Conservation (phyloP, 2,329 filamentous ascomycete genomes). For the Falciphora oryzae region DNA sequence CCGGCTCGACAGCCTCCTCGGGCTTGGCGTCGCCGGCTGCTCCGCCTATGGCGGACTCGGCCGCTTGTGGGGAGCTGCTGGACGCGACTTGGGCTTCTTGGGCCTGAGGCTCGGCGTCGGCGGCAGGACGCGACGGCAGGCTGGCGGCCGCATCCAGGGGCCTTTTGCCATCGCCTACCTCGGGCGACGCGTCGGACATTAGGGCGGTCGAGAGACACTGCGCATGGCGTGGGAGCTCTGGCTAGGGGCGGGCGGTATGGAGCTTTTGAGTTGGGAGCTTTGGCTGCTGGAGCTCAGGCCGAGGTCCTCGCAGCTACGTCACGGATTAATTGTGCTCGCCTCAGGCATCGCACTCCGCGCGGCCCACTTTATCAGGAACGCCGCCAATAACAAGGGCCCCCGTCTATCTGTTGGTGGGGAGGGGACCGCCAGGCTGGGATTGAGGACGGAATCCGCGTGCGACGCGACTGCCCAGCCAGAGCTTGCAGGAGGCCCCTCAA, state of each 20-base stretch:
- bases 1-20: conserved; percentile 10
- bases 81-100: not conserved
- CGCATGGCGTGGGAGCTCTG: conserved; percentile 11
- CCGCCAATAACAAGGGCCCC: conserved; percentile 7
- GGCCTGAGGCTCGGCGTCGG: not conserved
- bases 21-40: conserved; percentile 4
- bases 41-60: not conserved
- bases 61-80: not conserved
- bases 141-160: not conserved
- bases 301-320: conserved; percentile 11
- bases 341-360: conserved; percentile 6
- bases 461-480: conserved; percentile 5
- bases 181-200: conserved; percentile 14
- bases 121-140: not conserved
- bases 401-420: conserved; percentile 4
- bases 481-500: not conserved
- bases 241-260: not conserved
- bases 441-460: not conserved
- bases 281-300: conserved; percentile 5
- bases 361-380: not conserved
- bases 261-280: conserved; percentile 5
- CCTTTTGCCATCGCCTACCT: conserved; percentile 9
- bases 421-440: not conserved
- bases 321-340: conserved; percentile 7
- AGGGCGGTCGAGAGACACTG: conserved; percentile 13